A percentile compares a stretch with the other conserved stretches of the same genome.
Conservation (phyloP, 176 grass and related monocot genomes). For the Zea mays region DNA sequence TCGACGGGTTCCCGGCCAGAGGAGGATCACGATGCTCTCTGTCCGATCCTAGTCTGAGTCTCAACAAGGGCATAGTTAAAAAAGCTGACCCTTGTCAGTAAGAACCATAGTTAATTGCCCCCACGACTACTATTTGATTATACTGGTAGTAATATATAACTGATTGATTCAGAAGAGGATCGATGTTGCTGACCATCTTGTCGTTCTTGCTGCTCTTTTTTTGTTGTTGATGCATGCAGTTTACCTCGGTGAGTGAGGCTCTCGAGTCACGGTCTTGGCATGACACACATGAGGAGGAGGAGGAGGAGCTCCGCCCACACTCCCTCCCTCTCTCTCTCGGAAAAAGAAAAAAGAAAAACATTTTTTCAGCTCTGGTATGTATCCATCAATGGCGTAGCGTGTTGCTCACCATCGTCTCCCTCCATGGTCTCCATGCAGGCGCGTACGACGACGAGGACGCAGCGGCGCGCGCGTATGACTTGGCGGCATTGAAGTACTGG, state of each 20-base stretch:
- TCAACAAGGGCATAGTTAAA: not conserved
- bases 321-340: not conserved
- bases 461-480: conserved; percentile 79
- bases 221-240: conserved; percentile 65
- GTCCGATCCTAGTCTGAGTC: not conserved
- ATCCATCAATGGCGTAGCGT: not conserved
- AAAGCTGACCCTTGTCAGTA: not conserved
- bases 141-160: not conserved
- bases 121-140: not conserved
- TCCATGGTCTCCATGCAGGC: conserved; percentile 34
- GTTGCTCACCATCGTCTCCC: not conserved
- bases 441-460: conserved; percentile 90
- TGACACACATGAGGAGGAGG: conserved; percentile 8
- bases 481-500: conserved; percentile 98
- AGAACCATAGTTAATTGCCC: not conserved
- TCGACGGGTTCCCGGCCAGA: not conserved
- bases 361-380: not conserved
- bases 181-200: conserved; percentile 7
- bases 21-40: not conserved
- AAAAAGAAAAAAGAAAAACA: not conserved
- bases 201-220: conserved; percentile 4
- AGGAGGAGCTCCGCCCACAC: not conserved
- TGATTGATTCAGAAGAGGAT: not conserved
- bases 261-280: conserved; percentile 50
- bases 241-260: conserved; percentile 99